phyloP scores from a whole-genome alignment of 2,329 filamentous ascomycete genomes.

The Cladophialophora carrionii region DNA sequence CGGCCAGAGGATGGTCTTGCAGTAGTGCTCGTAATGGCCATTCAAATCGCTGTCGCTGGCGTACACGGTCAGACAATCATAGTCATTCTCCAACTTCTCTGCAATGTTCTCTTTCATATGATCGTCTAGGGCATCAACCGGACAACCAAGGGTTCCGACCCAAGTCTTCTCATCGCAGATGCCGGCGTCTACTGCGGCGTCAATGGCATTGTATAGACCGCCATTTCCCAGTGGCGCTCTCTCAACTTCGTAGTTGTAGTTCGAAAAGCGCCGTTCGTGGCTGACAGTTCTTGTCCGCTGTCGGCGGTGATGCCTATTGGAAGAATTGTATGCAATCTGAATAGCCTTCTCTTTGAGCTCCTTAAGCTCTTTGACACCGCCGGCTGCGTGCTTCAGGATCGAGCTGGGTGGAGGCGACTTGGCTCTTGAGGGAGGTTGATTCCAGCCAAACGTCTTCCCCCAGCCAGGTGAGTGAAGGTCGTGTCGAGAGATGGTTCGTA shows the following conservation, averaged over 20 bases:
- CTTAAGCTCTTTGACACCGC: slow-evolving; percentile 7
- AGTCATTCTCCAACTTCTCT: slow-evolving; percentile 76
- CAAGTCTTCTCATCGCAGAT: slow-evolving; percentile 76
- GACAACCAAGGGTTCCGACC: slow-evolving; percentile 92
- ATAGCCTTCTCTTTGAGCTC: slow-evolving; percentile 28
- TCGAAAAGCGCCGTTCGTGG: slow-evolving; percentile 71
- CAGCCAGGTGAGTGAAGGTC: slow-evolving; percentile 77
- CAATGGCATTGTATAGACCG: slow-evolving; percentile 83
- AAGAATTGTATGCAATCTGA: slow-evolving; percentile 16
- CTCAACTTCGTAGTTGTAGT: slow-evolving; percentile 80
- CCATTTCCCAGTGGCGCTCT: slow-evolving; percentile 90
- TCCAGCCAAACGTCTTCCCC: slow-evolving; percentile 66
- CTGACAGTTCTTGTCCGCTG: slow-evolving; percentile 52
- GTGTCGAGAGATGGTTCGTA: slow-evolving; percentile 64
- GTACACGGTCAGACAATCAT: slow-evolving; percentile 70
- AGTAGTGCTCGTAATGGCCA: slow-evolving; percentile 92
- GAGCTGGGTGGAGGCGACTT: slow-evolving; percentile 74
- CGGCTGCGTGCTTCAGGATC: slow-evolving; percentile 66
- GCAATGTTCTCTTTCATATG: slow-evolving; percentile 81
- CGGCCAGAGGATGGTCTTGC: slow-evolving; percentile 97
- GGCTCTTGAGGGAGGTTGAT: slow-evolving; percentile 77
- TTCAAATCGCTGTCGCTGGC: slow-evolving; percentile 91
- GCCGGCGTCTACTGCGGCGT: slow-evolving; percentile 72
- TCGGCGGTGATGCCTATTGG: slow-evolving; percentile 12
- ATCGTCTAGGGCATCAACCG: slow-evolving; percentile 79